Evolutionary conservation across 768 basidiomycete genomes (phyloP).

Genomic region (Mrakia blollopis): DNA sequence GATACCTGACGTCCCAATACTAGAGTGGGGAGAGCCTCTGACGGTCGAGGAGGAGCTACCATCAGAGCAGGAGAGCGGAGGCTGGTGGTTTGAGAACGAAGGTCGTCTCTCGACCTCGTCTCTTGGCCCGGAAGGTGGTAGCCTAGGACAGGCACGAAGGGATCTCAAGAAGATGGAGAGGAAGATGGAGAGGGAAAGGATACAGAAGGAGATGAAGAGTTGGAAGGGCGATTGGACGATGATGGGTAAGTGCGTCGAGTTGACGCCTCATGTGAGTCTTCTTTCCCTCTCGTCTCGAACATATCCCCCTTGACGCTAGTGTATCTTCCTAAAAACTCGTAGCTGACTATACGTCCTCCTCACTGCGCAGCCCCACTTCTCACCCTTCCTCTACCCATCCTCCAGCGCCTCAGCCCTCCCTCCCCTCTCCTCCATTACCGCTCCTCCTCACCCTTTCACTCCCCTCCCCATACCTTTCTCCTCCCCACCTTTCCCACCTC

Average conservation of each 20-base stretch:
- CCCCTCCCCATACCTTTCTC: not conserved
- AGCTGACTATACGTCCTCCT: not conserved
- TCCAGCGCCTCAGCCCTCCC: not conserved
- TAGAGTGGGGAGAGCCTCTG: slow-evolving; percentile 7
- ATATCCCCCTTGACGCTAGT: not conserved
- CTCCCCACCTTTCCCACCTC: not conserved
- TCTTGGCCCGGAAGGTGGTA: not conserved
- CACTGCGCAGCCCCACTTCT: not conserved
- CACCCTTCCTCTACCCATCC: not conserved
- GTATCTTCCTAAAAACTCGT: not conserved
- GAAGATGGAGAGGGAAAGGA: not conserved
- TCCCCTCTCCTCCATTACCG: not conserved
- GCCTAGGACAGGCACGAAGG: not conserved
- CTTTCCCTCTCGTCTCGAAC: not conserved
- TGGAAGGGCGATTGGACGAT: slow-evolving; percentile 11
- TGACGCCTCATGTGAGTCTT: not conserved
- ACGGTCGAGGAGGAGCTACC: not conserved
- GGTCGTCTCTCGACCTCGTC: not conserved
- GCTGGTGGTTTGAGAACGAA: slow-evolving; percentile 12
- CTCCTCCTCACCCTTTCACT: slow-evolving; percentile 2
- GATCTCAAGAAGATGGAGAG: not conserved
- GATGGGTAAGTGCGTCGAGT: slow-evolving; percentile 4
- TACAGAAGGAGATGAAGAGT: not conserved
- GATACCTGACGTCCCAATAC: not conserved
- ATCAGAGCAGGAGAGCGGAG: not conserved